phyloP scores from a whole-genome alignment of 2,329 filamentous ascomycete species.

The Sarocladium brachiariae region DNA sequence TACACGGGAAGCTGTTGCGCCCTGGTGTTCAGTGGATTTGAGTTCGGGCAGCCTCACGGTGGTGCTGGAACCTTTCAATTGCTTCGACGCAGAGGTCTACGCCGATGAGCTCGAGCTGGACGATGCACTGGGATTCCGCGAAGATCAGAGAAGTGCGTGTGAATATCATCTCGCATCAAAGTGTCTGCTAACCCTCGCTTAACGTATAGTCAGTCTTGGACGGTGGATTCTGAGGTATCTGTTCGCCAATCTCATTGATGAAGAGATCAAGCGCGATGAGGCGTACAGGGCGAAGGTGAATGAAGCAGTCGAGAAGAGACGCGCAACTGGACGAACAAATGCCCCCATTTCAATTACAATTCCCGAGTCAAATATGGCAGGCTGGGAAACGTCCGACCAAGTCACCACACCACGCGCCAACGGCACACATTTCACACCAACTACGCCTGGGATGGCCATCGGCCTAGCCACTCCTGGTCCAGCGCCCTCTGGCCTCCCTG shows the following conservation, averaged over 20 bases:
- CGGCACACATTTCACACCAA: constrained; percentile 52
- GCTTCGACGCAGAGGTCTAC: constrained; percentile 96
- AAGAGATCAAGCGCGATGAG: constrained; percentile 80
- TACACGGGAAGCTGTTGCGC: constrained; percentile 79
- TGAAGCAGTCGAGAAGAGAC: constrained; percentile 52
- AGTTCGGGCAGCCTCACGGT: constrained; percentile 88
- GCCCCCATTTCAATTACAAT: constrained; percentile 54
- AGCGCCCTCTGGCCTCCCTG: constrained; percentile 29
- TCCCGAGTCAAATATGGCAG: constrained; percentile 24
- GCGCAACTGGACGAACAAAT: constrained; percentile 46
- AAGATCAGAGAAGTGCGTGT: constrained; percentile 82
- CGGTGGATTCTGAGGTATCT: constrained; percentile 95
- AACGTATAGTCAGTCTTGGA: constrained; percentile 73
- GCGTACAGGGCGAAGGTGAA: constrained; percentile 63
- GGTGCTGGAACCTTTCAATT: constrained; percentile 87
- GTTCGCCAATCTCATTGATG: constrained; percentile 82
- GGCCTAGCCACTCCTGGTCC: constrained; percentile 63
- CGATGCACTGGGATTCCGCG: constrained; percentile 72
- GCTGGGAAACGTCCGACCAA: constrained; percentile 36
- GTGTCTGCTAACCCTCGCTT: constrained; percentile 16
- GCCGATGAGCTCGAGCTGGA: constrained; percentile 77
- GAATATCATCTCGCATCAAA: background rate
- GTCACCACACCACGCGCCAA: constrained; percentile 58
- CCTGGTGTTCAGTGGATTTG: constrained; percentile 94
- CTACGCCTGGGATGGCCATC: constrained; percentile 72